Conservation (phyloP, 1,284 basidiomycete genomes). For the Stygiomarasmius scandens region DNA sequence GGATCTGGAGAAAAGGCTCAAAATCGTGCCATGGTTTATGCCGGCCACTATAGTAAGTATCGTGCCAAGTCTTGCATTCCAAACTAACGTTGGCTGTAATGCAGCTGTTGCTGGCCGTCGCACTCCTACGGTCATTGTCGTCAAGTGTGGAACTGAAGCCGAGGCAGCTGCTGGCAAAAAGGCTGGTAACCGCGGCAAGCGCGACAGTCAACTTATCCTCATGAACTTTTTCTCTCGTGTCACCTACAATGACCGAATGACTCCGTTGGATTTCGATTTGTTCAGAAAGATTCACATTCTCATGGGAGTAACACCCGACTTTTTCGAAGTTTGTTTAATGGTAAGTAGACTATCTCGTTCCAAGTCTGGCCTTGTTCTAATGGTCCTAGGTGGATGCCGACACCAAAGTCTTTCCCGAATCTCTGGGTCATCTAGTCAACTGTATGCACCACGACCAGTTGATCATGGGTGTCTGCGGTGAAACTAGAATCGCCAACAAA, state of each 20-base stretch:
- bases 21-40: conserved; percentile 98
- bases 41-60: conserved; percentile 92
- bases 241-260: conserved; percentile 99
- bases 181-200: conserved; percentile 97
- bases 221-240: conserved; percentile 99
- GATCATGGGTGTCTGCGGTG: conserved; percentile 99
- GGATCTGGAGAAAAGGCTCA: conserved; percentile 87
- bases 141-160: conserved; percentile 92
- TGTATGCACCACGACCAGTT: conserved; percentile 98
- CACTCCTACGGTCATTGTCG: conserved; percentile 93
- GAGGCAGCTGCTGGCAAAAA: conserved; percentile 87
- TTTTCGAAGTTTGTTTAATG: conserved; percentile 97
- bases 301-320: conserved; percentile 99
- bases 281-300: conserved; percentile 96
- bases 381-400: conserved; percentile 90
- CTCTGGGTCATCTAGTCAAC: conserved; percentile 87
- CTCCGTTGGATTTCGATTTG: conserved; percentile 95
- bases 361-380: conserved; percentile 35
- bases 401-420: conserved; percentile 89
- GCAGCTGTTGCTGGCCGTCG: conserved; percentile 80
- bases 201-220: conserved; percentile 97
- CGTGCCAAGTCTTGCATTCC: conserved; percentile 9
- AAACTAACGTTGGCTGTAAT: background rate
- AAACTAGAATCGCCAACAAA: conserved; percentile 99
- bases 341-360: conserved; percentile 49